Base-by-base conservation (phyloP, 2,329 filamentous ascomycete species). In the Clonostachys chloroleuca region DNA sequence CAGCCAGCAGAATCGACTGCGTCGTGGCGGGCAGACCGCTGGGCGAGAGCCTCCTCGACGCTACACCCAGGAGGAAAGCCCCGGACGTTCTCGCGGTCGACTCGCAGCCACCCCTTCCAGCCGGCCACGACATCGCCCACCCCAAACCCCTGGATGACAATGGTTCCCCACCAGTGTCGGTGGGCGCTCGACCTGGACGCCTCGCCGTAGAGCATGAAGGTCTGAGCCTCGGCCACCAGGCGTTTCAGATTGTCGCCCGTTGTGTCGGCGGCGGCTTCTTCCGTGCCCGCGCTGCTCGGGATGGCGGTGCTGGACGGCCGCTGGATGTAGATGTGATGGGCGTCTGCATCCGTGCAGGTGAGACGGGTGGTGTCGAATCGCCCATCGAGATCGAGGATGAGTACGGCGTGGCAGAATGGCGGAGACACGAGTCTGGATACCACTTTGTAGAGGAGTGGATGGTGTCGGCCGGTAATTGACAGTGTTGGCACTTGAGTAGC, bases 101-200 rank as follows among this genome's bases (percentile, higher is more conserved):
- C 70, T 12, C 69, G 66, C 47, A 81, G 54, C 79, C 79, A 83
- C 10, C 79, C 79, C 50, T 61, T 67, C 65, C 65, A 69, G 24
- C 56, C 60, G 12, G 59, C 53, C 44, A 59, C 55, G 40, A 66
- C 50, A 44, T 66, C 56, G 17, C 66, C 64, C 2, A 61, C 60
- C 6, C 61, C 61, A 30, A 59, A 52, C 1, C 69, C 69, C 10
- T 75, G 76, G 37, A 81, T 54, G 6, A 82, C 70, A 24, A 83
- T 54, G 3, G 75, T 79, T n/a, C 80, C 79, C 79, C 80, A 83
- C 72, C 74, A 80, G 49, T 72, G 68, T 5, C 79, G 69, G 24
- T 54, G 60, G 6, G 66, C 64, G 51, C 74, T 80, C 36, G 55
- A 57, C 49, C 69, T 67, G 34, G 67, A 51, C 10, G 46, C 47